Base-by-base conservation (phyloP, 2,329 filamentous ascomycete genomes). In the Neobulgaria alba region DNA sequence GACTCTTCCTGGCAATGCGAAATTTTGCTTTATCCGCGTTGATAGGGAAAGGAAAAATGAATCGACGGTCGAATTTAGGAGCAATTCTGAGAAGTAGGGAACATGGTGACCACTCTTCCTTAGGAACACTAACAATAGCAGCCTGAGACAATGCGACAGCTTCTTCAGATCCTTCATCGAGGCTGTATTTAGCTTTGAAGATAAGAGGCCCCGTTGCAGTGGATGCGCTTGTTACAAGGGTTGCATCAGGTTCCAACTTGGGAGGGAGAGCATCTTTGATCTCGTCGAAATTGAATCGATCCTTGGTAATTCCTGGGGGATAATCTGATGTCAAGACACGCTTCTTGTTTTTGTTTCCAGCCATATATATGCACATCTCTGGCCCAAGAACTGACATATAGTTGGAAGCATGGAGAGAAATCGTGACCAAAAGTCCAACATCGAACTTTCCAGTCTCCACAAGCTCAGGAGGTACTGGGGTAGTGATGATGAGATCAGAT, bases 21-120 rank as follows among this genome's bases (percentile, higher is more conserved):
- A 20, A 26, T 10, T n/a, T 35, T n/a, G 30, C 20, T 15, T 39
- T 39, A 2, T 31, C 8, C 12, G 18, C 38, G 16, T 39, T 10
- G 12, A 35, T 39, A 14, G 38, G 31, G 15, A 17, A 35, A 9
- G 38, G 38, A 3, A 39, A 39, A 8, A 35, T 29, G 20, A 39
- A 20, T 5, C 31, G 15, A 10, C 33, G 38, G n/a, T 20, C 33
- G 10, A 33, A 39, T 12, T 26, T 12, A 23, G 33, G 18, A 2
- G 29, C 31, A 14, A 39, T 20, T 23, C 33, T 39, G 2, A 35
- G 9, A 7, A 39, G 38, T 15, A 35, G 23, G 10, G 38, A 35
- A 15, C 38, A 39, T 29, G 38, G 23, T 26, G 12, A 26, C 7
- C 12, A 7, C 7, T 26, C 23, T 26, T 7, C 12, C n/a, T n/a